Percentiles rank a stretch among this genome's conserved stretches.
These are phyloP conservation scores for Mucor lusitanicus DNA, from an alignment of 371 early-diverging fungal genomes.

Conservation along the genomic window DNA sequence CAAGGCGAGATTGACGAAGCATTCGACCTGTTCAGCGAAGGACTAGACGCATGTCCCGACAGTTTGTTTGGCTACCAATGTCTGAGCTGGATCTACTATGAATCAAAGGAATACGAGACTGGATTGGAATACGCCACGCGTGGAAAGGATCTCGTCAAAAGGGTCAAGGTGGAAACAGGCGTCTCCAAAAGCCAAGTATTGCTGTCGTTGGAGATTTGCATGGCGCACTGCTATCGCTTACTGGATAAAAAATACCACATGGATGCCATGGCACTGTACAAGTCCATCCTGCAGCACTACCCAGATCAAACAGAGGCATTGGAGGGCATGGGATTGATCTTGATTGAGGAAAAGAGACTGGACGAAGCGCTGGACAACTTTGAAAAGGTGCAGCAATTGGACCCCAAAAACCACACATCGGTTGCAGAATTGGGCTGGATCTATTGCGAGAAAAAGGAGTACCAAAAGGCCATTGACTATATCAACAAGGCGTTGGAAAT, in stretches of 20 bases:
- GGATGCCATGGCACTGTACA: constrained; percentile 55
- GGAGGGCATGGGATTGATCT: constrained; percentile 45
- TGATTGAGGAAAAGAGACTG: constrained; percentile 40
- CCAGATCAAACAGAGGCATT: constrained; percentile 53
- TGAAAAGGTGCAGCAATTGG: constrained; percentile 47
- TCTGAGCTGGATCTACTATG: constrained; percentile 57
- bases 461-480: constrained; percentile 58
- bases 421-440: constrained; percentile 70
- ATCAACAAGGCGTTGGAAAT: constrained; percentile 55
- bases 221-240: constrained; percentile 66
- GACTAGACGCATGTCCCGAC: constrained; percentile 46
- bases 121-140: constrained; percentile 64
- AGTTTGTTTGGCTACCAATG: constrained; percentile 57
- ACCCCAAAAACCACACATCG: constrained; percentile 50
- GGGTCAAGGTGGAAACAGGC: constrained; percentile 37
- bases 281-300: constrained; percentile 49
- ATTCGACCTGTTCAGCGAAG: constrained; percentile 52
- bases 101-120: constrained; percentile 56
- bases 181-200: constrained; percentile 39
- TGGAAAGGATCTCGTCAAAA: constrained; percentile 47
- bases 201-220: constrained; percentile 60
- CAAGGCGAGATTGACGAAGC: constrained; percentile 47
- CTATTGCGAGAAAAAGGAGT: constrained; percentile 53
- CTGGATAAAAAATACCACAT: constrained; percentile 54
- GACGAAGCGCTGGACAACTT: constrained; percentile 62